Evolutionary conservation across 1,284 basidiomycete genomes (phyloP).

Genomic region (Ganoderma multipileum): DNA sequence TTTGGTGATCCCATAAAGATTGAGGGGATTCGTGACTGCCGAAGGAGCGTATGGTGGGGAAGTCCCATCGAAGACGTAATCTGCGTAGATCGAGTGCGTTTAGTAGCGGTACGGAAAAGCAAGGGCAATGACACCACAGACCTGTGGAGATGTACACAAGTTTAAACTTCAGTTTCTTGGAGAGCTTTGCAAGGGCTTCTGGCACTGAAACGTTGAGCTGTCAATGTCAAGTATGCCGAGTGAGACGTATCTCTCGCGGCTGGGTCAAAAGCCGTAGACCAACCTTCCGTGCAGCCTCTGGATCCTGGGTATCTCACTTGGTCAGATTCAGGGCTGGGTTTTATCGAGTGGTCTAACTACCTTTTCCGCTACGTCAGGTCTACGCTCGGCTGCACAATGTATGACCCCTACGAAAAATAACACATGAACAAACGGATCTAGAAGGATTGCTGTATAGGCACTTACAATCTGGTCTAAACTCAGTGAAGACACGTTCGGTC

Average conservation of each 20-base stretch:
- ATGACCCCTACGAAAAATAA: conserved; percentile 42
- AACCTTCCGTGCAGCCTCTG: conserved; percentile 68
- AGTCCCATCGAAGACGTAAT: conserved; percentile 89
- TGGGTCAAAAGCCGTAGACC: conserved; percentile 15
- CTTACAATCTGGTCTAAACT: conserved; percentile 73
- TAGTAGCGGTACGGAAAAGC: not conserved
- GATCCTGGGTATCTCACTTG: conserved; percentile 51
- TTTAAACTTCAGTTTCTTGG: conserved; percentile 60
- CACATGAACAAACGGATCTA: not conserved
- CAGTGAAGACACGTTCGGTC: conserved; percentile 56
- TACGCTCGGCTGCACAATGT: conserved; percentile 85
- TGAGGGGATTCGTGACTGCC: conserved; percentile 74
- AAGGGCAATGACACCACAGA: conserved; percentile 34
- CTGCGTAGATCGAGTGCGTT: conserved; percentile 42
- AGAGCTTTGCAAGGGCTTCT: conserved; percentile 64
- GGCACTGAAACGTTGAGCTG: conserved; percentile 78
- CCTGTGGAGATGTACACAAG: conserved; percentile 84
- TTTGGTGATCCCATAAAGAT: conserved; percentile 81
- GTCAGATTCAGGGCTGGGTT: conserved; percentile 5
- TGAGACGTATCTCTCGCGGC: not conserved
- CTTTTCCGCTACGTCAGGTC: conserved; percentile 85
- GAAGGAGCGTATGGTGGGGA: conserved; percentile 78
- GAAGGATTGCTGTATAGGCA: not conserved
- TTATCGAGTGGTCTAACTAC: conserved; percentile 33
- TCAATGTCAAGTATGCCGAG: not conserved